Percentiles rank a stretch among this genome's conserved stretches.
Conservation (phyloP, 2,329 filamentous ascomycete genomes). For the Fusarium sp. region DNA sequence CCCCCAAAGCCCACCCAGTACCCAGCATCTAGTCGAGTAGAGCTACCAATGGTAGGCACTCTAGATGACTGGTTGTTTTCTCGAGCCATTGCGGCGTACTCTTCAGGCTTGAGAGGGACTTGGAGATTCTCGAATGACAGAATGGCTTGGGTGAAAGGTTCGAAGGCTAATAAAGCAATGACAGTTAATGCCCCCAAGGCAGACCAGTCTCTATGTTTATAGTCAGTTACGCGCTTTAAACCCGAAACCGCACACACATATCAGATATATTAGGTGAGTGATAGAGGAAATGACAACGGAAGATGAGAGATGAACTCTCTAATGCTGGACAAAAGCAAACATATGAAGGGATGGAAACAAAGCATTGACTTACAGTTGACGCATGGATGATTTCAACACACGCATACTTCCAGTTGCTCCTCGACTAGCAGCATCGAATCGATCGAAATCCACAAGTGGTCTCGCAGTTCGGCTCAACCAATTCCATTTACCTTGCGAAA, state of each 20-base stretch:
- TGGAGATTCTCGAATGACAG: neutral
- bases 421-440: constrained; percentile 34
- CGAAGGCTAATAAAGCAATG: constrained; percentile 13
- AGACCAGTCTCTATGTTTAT: constrained; percentile 7
- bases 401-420: constrained; percentile 26
- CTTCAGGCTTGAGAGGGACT: neutral
- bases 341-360: no score
- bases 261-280: no score
- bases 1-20: neutral
- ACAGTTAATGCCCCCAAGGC: constrained; percentile 7
- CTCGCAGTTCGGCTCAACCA: constrained; percentile 9
- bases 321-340: fast-evolving
- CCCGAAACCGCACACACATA: no score
- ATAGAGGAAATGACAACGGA: no score
- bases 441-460: constrained; percentile 34
- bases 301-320: no score
- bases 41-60: neutral
- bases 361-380: constrained; percentile 18
- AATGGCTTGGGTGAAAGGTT: constrained; percentile 21
- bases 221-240: neutral
- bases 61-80: neutral
- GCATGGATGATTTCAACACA: constrained; percentile 7
- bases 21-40: neutral
- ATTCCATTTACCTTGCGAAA: constrained; percentile 38
- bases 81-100: neutral